These are phyloP conservation scores for Triglochin maritima DNA, from an alignment of 106 monocot species.

Conservation along the genomic window DNA sequence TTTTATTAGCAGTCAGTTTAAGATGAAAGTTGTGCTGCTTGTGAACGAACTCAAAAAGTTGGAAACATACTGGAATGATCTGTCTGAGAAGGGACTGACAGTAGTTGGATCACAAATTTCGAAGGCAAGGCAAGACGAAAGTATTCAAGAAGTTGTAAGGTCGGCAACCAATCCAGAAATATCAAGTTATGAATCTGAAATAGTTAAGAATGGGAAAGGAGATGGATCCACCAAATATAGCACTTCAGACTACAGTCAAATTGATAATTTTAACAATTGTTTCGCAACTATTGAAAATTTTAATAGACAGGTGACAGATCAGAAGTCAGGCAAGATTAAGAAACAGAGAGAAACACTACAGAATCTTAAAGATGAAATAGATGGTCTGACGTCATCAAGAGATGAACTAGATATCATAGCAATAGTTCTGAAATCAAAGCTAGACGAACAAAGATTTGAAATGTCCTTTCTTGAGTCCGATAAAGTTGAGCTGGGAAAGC, in stretches of 20 bases:
- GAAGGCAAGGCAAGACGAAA: conserved; percentile 20
- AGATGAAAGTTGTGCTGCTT: too few species aligned
- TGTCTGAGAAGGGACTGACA: conserved; percentile 21
- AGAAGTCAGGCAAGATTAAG: conserved; percentile 32
- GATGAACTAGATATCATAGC: conserved; percentile 42
- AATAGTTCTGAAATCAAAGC: conserved; percentile 49
- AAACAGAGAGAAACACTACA: conserved; percentile 25
- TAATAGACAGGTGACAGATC: conserved; percentile 9
- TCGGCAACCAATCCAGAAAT: conserved; percentile 22
- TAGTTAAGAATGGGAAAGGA: conserved; percentile 20
- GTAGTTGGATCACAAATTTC: conserved; percentile 8
- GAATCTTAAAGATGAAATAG: conserved; percentile 47
- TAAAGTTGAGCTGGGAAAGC: conserved; percentile 26
- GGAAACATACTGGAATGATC: conserved; percentile 20
- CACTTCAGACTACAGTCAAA: neutral
- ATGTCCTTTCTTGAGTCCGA: conserved; percentile 32
- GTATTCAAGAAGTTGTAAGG: conserved; percentile 30
- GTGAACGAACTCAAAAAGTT: conserved; percentile 12
- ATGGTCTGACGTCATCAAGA: conserved; percentile 33
- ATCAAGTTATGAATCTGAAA: conserved; percentile 23
- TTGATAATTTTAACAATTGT: conserved; percentile 21
- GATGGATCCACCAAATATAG: conserved; percentile 13
- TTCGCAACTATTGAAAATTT: conserved; percentile 16
- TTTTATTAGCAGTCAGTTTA: conserved; percentile 39
- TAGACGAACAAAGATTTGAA: conserved; percentile 41